Evolutionary conservation across 192 early-diverging fungal genomes (phyloP).

Genomic region (Coemansia javaensis): DNA sequence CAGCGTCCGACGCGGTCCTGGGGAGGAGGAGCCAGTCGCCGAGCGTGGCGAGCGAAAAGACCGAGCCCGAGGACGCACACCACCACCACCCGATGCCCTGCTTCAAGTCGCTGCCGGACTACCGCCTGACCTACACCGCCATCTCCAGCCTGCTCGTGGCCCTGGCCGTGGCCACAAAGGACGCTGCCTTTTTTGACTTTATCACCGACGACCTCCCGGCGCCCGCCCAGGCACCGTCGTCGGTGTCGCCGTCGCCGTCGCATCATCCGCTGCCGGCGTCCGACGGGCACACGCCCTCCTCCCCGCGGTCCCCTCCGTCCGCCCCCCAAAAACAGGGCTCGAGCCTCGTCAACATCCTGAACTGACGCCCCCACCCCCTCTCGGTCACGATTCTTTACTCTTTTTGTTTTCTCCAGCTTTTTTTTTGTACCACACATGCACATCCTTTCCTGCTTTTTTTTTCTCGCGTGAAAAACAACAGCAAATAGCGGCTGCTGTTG

Average conservation of each 20-base stretch:
- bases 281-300: too few species aligned
- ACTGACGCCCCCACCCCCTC: too few species aligned
- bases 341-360: constrained; percentile 23
- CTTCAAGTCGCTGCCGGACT: constrained; percentile 3
- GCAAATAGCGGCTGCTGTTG: too few species aligned
- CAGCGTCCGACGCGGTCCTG: too few species aligned
- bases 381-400: constrained; percentile 1
- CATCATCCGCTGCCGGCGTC: not conserved
- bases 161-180: constrained; percentile 19
- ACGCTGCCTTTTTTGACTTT: constrained; percentile 27
- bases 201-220: not conserved
- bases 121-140: constrained; percentile 26
- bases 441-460: too few species aligned
- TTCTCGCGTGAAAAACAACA: too few species aligned
- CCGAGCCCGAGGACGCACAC: too few species aligned
- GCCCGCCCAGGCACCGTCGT: not conserved
- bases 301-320: not conserved
- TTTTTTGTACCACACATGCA: not conserved
- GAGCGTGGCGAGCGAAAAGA: not conserved
- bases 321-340: not conserved
- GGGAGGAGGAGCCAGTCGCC: not conserved
- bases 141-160: constrained; percentile 29
- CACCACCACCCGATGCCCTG: not conserved
- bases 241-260: constrained; percentile 1
- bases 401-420: not conserved